phyloP scores from a whole-genome alignment of 306 rosid species.

The Coriaria nepalensis region DNA sequence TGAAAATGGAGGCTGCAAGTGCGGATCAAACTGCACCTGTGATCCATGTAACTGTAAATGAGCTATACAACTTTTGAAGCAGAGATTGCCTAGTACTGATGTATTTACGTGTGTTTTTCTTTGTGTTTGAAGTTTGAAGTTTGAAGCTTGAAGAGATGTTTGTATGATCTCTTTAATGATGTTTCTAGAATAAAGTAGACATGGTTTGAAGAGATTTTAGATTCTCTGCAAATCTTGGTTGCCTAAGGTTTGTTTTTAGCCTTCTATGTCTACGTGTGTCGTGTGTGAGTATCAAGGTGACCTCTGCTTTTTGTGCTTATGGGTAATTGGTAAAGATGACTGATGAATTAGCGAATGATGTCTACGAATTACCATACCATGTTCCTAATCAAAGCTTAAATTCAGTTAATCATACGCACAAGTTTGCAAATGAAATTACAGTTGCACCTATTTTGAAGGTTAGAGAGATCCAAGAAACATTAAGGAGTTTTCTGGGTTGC shows the following conservation, averaged over 20 bases:
- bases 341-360: too few species aligned
- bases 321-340: not conserved
- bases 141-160: not conserved
- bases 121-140: slow-evolving; percentile 2
- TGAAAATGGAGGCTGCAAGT: slow-evolving; percentile 51
- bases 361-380: too few species aligned
- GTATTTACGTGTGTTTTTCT: not conserved
- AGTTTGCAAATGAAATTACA: too few species aligned
- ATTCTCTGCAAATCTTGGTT: not conserved
- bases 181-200: slow-evolving; percentile 26
- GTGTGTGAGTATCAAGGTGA: slow-evolving; percentile 5
- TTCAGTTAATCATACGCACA: too few species aligned
- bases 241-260: slow-evolving; percentile 17
- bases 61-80: slow-evolving; percentile 16
- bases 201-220: not conserved
- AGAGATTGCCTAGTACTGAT: slow-evolving; percentile 17
- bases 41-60: slow-evolving; percentile 59
- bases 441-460: too few species aligned
- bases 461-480: too few species aligned
- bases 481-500: not conserved
- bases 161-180: slow-evolving; percentile 5
- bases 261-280: slow-evolving; percentile 14
- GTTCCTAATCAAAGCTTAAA: too few species aligned
- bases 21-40: slow-evolving; percentile 50
- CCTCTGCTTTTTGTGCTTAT: not conserved